Conservation (phyloP, 1,284 basidiomycete species). For the Cryptococcus sp. region DNA sequence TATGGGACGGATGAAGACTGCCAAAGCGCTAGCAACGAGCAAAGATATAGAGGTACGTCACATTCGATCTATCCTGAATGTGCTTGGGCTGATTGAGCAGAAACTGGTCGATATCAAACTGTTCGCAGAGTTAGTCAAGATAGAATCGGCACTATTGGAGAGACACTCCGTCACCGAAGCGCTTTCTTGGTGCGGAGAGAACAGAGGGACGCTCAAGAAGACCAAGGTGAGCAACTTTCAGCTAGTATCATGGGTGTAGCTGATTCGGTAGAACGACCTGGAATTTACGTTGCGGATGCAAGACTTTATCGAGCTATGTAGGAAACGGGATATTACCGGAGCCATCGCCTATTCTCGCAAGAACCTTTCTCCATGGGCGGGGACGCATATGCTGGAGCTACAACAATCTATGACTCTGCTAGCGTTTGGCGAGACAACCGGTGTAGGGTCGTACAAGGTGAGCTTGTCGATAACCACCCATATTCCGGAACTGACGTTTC, state of each 20-base stretch:
- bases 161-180: slow-evolving; percentile 77
- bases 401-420: slow-evolving; percentile 70
- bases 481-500: neutral
- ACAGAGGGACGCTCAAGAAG: slow-evolving; percentile 85
- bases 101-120: slow-evolving; percentile 83
- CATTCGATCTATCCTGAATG: too few relatives aligned
- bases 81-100: slow-evolving; percentile 46
- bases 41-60: slow-evolving; percentile 34
- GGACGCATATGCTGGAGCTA: slow-evolving; percentile 69
- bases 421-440: slow-evolving; percentile 54
- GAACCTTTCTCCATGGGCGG: slow-evolving; percentile 75
- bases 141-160: slow-evolving; percentile 68
- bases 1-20: slow-evolving; percentile 38
- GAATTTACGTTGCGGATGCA: slow-evolving; percentile 94
- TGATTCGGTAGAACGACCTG: slow-evolving; percentile 66
- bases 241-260: neutral
- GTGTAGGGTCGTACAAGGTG: slow-evolving; percentile 44
- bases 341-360: slow-evolving; percentile 83
- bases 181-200: slow-evolving; percentile 92
- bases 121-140: slow-evolving; percentile 77
- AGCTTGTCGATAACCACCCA: slow-evolving; percentile 3
- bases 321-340: slow-evolving; percentile 60
- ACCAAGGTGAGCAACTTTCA: slow-evolving; percentile 57
- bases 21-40: slow-evolving; percentile 29
- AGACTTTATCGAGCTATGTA: slow-evolving; percentile 88